Conservation (phyloP, 2,329 filamentous ascomycete species). For the Elsinoe ampelina region DNA sequence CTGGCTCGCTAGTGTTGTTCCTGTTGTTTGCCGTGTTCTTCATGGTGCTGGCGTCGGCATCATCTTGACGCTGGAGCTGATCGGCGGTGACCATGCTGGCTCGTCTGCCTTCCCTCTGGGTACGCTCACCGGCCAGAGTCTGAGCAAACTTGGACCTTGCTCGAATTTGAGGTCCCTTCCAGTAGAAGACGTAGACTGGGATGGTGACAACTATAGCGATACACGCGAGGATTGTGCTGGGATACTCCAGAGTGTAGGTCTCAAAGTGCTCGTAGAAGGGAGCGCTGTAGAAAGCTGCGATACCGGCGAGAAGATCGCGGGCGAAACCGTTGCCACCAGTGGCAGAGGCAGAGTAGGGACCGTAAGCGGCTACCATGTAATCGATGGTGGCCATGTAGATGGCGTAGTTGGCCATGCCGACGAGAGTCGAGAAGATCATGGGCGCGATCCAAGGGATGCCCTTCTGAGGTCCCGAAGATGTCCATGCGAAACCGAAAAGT, state of each 20-base stretch:
- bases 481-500: constrained; percentile 61
- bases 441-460: constrained; percentile 55
- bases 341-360: constrained; percentile 60
- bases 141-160: constrained; percentile 41
- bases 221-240: constrained; percentile 43
- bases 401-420: constrained; percentile 62
- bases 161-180: constrained; percentile 42
- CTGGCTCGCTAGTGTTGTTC: neutral
- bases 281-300: constrained; percentile 55
- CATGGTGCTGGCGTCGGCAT: neutral
- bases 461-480: constrained; percentile 46
- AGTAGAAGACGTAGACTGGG: constrained; percentile 46
- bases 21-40: neutral
- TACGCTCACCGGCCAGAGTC: constrained; percentile 27
- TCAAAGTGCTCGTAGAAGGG: constrained; percentile 43
- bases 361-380: constrained; percentile 64
- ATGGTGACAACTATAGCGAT: constrained; percentile 42
- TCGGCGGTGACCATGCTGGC: constrained; percentile 7
- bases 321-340: constrained; percentile 65
- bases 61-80: constrained; percentile 1
- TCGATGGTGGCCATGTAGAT: constrained; percentile 67
- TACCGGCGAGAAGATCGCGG: constrained; percentile 60
- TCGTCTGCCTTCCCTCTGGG: constrained; percentile 20
- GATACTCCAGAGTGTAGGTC: constrained; percentile 38
- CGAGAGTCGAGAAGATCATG: constrained; percentile 53